Evolutionary conservation across 805 yeast genomes (phyloP).

Genomic region (Osmozyma mogii): DNA sequence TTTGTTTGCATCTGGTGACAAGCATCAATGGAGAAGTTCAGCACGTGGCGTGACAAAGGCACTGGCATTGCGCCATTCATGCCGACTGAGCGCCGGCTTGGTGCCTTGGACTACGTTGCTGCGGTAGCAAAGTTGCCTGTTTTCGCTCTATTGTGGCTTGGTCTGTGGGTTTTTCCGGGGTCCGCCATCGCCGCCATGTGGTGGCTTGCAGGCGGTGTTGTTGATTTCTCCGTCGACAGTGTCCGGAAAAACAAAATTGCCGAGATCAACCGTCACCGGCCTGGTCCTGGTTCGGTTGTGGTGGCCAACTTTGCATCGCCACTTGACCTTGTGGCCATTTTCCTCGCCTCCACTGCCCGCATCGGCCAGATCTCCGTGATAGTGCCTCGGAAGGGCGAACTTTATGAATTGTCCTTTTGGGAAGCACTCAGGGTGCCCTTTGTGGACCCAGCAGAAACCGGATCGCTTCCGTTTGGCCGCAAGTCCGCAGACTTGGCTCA

Average conservation of each 20-base stretch:
- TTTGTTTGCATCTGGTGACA: too few species aligned
- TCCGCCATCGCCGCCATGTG: not conserved
- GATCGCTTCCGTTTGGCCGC: not conserved
- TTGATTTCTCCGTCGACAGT: conserved; percentile 40
- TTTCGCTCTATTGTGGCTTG: conserved; percentile 14
- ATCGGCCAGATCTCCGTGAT: conserved; percentile 22
- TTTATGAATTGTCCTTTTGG: conserved; percentile 19
- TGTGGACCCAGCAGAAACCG: conserved; percentile 12
- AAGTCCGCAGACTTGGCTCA: conserved; percentile 12
- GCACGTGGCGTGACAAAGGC: conserved; percentile 80
- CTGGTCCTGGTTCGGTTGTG: conserved; percentile 39
- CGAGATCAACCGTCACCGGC: conserved; percentile 25
- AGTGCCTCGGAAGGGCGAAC: conserved; percentile 33
- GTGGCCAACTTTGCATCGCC: conserved; percentile 56
- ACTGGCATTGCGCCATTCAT: conserved; percentile 91
- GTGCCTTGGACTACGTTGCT: conserved; percentile 5
- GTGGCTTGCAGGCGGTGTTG: conserved; percentile 1
- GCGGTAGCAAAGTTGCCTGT: conserved; percentile 26
- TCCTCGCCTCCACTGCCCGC: conserved; percentile 17
- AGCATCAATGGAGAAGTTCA: conserved; percentile 42
- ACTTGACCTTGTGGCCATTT: conserved; percentile 41
- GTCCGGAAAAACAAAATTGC: conserved; percentile 36
- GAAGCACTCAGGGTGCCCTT: conserved; percentile 15
- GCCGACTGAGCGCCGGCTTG: conserved; percentile 34
- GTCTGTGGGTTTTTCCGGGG: conserved; percentile 17